These are phyloP conservation scores for Hansfordia pulvinata DNA, from an alignment of 2,329 filamentous ascomycete species.

Conservation along the genomic window DNA sequence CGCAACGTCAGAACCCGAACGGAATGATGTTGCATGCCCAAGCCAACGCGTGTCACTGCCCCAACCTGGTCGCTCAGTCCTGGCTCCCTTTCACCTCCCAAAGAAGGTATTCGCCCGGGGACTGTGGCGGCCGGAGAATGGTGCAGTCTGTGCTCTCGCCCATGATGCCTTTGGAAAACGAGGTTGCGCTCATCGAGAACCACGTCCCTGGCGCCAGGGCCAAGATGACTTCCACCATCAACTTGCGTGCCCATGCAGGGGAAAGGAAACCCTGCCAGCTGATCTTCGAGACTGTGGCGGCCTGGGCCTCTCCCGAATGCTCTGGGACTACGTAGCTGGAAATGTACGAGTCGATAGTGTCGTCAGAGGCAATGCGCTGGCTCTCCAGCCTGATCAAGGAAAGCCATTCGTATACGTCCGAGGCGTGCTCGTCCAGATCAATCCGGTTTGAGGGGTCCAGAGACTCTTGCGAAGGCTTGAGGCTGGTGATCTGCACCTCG, in stretches of 20 bases:
- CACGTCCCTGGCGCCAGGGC: constrained; percentile 31
- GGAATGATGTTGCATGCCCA: constrained; percentile 24
- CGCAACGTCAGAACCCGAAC: constrained; percentile 51
- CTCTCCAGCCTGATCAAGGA: constrained; percentile 53
- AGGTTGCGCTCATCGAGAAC: constrained; percentile 40
- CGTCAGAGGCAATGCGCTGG: constrained; percentile 41
- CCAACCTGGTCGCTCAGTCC: constrained; percentile 17
- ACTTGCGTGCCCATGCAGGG: constrained; percentile 34
- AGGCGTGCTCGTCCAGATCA: constrained; percentile 48
- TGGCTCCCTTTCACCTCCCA: constrained; percentile 43
- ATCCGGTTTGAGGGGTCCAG: constrained; percentile 23
- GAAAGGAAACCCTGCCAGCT: constrained; percentile 47
- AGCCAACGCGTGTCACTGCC: neutral
- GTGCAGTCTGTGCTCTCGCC: constrained; percentile 35
- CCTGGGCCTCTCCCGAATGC: constrained; percentile 8
- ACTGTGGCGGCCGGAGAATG: constrained; percentile 35
- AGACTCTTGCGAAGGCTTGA: constrained; percentile 16
- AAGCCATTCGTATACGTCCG: constrained; percentile 62
- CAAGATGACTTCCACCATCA: constrained; percentile 30
- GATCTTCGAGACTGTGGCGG: constrained; percentile 30
- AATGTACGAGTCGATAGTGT: constrained; percentile 54
- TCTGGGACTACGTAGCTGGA: constrained; percentile 51
- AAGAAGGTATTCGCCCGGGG: constrained; percentile 39
- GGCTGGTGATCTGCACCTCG: constrained; percentile 15
- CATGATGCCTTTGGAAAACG: constrained; percentile 30